Evolutionary conservation across 2,329 filamentous ascomycete species (phyloP), one percentile per base, ranked within the genome.

Genomic region (Neurospora crassa): DNA sequence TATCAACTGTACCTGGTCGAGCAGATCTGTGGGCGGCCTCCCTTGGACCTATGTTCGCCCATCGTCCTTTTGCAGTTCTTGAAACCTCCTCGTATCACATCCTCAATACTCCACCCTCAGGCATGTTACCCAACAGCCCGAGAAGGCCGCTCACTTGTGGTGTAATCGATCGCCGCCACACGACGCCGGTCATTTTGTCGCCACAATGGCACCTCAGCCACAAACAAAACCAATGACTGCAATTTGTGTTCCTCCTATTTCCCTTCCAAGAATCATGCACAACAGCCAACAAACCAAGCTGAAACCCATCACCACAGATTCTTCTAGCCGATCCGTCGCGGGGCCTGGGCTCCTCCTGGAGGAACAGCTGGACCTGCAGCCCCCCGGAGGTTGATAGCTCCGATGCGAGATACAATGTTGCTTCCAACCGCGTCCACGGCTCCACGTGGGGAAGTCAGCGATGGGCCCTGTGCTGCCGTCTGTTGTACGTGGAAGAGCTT

Each of bases 361-460:
- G 29, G 24, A 37, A 63, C 29, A 37, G 71, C 67, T 40, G 70
- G n/a, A 20, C 74, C 74, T 37, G 79, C 76, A 7, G 77, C 80
- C 3, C 87, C 87, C 18, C 91, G 84, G 67, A 96, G 82, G 78
- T 92, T 94, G 74, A 96, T 88, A 71, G 90, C 91, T 7, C 93
- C 93, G 76, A 97, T 96, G 40, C 94, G 87, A 73, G 91, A 92
- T 24, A 97, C 93, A 69, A 97, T 89, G 75, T 94, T 95, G 80
- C 91, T 95, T 0, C 95, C 95, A 0, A 97, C 94, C 0, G 94
- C 94, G 81, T 97, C 95, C 2, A 97, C 94, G 0, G 95, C 95
- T 0, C 94, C 95, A 72, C 94, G 88, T 0, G 96, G 96, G 42
- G 92, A 93, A 34, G 93, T 89, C 73, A 99, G 81, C 14, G 90